Percentiles rank a stretch among this genome's conserved stretches.
Conservation (phyloP, 345 rosid genomes). For the Trapa bicornis region DNA sequence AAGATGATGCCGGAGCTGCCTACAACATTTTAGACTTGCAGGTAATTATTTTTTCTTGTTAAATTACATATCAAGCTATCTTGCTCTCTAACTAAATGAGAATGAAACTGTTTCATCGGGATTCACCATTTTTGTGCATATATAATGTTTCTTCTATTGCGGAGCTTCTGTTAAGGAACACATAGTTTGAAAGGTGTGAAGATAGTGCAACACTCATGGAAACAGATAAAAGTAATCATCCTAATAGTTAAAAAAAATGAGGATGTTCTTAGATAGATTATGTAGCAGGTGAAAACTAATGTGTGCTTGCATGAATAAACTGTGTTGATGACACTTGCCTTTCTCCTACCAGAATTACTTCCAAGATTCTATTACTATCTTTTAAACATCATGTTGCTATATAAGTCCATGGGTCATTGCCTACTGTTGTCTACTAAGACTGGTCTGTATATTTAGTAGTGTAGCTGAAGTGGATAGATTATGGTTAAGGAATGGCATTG, state of each 20-base stretch:
- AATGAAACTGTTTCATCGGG: neutral
- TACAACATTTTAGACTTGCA: conserved; percentile 80
- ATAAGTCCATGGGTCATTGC: no score
- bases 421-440: no score
- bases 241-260: neutral
- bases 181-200: neutral
- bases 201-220: neutral
- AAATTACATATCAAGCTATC: neutral
- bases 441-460: no score
- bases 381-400: no score
- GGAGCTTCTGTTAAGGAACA: neutral
- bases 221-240: neutral
- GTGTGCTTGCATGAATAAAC: no score
- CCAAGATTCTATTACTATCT: no score
- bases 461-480: no score
- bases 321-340: no score
- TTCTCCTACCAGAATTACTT: no score
- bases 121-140: neutral
- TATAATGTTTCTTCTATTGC: neutral
- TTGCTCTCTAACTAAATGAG: neutral
- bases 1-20: conserved; percentile 67
- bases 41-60: conserved; percentile 26
- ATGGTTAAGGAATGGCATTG: neutral
- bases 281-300: neutral
- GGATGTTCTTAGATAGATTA: neutral